These are phyloP conservation scores for Dichotomopilus funicola DNA, from an alignment of 2,329 filamentous ascomycete species.

Conservation along the genomic window DNA sequence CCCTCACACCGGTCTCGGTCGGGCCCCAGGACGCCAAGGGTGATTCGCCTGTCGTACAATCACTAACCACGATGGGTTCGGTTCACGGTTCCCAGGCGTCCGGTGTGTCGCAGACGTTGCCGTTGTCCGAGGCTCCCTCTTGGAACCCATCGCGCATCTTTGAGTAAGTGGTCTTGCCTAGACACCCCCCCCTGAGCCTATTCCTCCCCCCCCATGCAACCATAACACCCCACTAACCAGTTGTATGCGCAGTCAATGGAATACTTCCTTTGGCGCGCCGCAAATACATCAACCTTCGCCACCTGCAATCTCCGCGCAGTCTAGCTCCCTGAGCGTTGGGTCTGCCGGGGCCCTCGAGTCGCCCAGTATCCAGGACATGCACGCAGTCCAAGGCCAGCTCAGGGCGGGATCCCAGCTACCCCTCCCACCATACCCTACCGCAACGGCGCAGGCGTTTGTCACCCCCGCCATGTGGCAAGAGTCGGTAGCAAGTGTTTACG, in stretches of 20 bases:
- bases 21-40: slow-evolving; percentile 67
- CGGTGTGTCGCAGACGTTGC: slow-evolving; percentile 48
- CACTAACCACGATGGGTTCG: slow-evolving; percentile 62
- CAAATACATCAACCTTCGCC: slow-evolving; percentile 38
- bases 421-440: slow-evolving; percentile 46
- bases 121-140: slow-evolving; percentile 54
- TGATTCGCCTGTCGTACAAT: slow-evolving; percentile 63
- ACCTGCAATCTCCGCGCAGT: slow-evolving; percentile 37
- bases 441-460: slow-evolving; percentile 53
- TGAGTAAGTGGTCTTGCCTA: slow-evolving; percentile 57
- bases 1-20: slow-evolving; percentile 73
- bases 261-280: slow-evolving; percentile 81
- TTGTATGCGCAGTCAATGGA: slow-evolving; percentile 71
- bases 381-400: slow-evolving; percentile 40
- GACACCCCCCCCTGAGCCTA: background rate
- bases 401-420: slow-evolving; percentile 39
- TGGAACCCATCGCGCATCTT: slow-evolving; percentile 89
- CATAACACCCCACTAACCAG: background rate
- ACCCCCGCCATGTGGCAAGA: slow-evolving; percentile 70
- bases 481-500: slow-evolving; percentile 62
- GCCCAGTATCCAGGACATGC: slow-evolving; percentile 47
- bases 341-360: slow-evolving; percentile 47
- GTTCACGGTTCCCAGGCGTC: slow-evolving; percentile 49
- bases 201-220: background rate
- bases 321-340: slow-evolving; percentile 47